These are phyloP conservation scores for Entelexis paramagnoliae DNA, from an alignment of 1,139 yeast genomes.

Conservation along the genomic window DNA sequence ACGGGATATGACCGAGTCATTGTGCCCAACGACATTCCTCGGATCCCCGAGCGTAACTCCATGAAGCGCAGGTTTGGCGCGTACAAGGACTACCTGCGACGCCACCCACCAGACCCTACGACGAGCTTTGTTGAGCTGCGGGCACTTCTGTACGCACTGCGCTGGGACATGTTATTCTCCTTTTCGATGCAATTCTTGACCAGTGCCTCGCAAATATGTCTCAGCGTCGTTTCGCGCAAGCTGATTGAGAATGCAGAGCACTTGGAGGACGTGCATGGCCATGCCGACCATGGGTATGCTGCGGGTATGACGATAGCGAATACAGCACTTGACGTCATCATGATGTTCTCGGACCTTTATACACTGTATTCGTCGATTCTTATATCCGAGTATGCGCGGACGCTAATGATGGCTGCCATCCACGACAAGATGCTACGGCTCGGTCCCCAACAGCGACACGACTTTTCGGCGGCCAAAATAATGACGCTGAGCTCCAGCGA, in stretches of 20 bases:
- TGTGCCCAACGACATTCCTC: conserved; percentile 22
- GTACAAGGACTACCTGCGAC: conserved; percentile 13
- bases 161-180: conserved; percentile 15
- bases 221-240: conserved; percentile 21
- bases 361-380: conserved; percentile 15
- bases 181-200: conserved; percentile 7
- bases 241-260: conserved; percentile 18
- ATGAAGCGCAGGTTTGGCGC: conserved; percentile 13
- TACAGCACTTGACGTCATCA: conserved; percentile 5
- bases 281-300: conserved; percentile 18
- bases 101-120: conserved; percentile 9
- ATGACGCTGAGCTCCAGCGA: conserved; percentile 73
- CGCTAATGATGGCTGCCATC: conserved; percentile 35
- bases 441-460: conserved; percentile 46
- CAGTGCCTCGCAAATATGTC: conserved; percentile 19
- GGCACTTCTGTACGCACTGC: conserved; percentile 22
- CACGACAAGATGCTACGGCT: conserved; percentile 56
- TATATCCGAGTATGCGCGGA: conserved; percentile 20
- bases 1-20: conserved; percentile 23
- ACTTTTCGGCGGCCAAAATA: conserved; percentile 55
- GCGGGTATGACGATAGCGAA: conserved; percentile 21
- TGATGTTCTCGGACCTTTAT: conserved; percentile 5
- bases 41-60: conserved; percentile 12
- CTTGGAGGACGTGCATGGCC: conserved; percentile 11
- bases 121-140: conserved; percentile 18